Evolutionary conservation across 2,329 filamentous ascomycete genomes (phyloP), one percentile per base, ranked within the genome.

Genomic region (Tothia fuscella): DNA sequence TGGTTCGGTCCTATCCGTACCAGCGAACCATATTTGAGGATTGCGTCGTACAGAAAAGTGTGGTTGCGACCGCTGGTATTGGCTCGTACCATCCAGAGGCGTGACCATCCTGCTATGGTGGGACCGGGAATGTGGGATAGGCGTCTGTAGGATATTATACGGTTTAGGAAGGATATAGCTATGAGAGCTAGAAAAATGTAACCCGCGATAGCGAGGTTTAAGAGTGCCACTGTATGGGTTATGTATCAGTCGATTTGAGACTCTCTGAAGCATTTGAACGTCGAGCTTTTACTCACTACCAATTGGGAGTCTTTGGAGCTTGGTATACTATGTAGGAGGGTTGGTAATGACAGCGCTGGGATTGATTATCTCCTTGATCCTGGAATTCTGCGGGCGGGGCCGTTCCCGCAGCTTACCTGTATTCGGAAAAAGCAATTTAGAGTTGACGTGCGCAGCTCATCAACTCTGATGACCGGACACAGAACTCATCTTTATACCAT

Each of bases 11-110:
- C 44, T 19, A 46, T 36, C 14, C 44, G 56, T 13, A 57, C 59
- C 21, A 26, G 53, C 54, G 53, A 39, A 59, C 61, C 61, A 51
- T 62, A 56, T 47, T 56, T 53, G 28, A 51, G 48, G 41, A 58
- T 62, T 31, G 62, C 48, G 6, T 50, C 53, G 20, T 55, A 59
- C 46, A 62, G 63, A 24, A 52, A 48, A 40, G 52, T 49, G 47
- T 64, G 54, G 57, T 63, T 62, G 38, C 55, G 48, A 5, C 60
- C 61, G 36, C 56, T 59, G 40, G 50, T 48, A 43, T 57, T 55
- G 21, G 57, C 57, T 16, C 49, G 49, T 17, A 61, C 50, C 29
- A 63, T 53, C 60, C 59, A 63, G 47, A 62, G 39, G 14, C 61
- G 49, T 5, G 58, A 59, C 53, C 57, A 63, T 7, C 56, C 57